Evolutionary conservation across 345 rosid species (phyloP).

Genomic region (Eutrema yunnanense): DNA sequence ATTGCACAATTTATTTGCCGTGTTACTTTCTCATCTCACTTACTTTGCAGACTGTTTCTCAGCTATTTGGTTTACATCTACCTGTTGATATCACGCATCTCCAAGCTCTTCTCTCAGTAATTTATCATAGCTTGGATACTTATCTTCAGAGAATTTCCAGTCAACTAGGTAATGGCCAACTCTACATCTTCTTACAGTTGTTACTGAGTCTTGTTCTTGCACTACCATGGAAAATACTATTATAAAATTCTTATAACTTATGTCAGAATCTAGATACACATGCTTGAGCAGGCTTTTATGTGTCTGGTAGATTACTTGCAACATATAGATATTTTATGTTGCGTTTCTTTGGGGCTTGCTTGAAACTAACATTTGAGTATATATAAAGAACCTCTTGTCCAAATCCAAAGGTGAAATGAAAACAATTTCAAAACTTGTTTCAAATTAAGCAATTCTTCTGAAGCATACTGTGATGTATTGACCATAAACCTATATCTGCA

Average conservation of each 20-base stretch:
- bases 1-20: background rate
- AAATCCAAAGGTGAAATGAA: background rate
- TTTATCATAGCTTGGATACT: slow-evolving; percentile 82
- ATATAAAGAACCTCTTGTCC: background rate
- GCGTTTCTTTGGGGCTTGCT: background rate
- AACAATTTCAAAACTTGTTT: background rate
- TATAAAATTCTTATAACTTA: background rate
- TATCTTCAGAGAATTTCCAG: slow-evolving; percentile 60
- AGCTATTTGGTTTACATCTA: slow-evolving; percentile 79
- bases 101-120: slow-evolving; percentile 86
- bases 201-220: background rate
- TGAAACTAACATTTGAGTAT: background rate
- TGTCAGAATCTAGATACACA: background rate
- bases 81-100: slow-evolving; percentile 87
- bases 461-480: slow-evolving; percentile 15
- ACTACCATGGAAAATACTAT: background rate
- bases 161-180: slow-evolving; percentile 60
- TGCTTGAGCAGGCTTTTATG: slow-evolving; percentile 14
- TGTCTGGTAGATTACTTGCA: background rate
- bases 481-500: slow-evolving; percentile 37
- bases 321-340: background rate
- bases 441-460: background rate
- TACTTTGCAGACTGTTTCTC: slow-evolving; percentile 84
- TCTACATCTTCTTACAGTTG: slow-evolving; percentile 3
- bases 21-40: slow-evolving; percentile 6